Base-by-base conservation (phyloP, 73 alveolate genomes). In the Symbiodinium pilosum region DNA sequence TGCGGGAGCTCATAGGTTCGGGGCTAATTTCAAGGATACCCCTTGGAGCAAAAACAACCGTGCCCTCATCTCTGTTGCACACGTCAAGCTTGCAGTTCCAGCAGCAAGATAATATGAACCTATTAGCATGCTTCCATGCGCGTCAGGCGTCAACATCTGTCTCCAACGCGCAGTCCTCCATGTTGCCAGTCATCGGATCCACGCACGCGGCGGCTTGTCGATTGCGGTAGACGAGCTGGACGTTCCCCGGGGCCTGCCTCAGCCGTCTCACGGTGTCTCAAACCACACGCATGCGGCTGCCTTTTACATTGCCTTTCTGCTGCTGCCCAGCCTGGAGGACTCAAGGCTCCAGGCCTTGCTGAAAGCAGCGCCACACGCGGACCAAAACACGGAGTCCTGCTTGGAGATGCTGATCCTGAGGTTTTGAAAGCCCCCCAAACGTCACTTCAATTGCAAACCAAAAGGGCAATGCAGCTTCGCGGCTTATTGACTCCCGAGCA, bases 141-240 rank as follows among this genome's bases (percentile, higher is more conserved):
- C 24, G 81, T 38, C 20, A 64, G 81, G 81, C 30, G 81, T 81
- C 56, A 26, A 81, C 56, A 28, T 81, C 59, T 34, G 54, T 81
- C 88, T 81, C 88, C 56, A 42, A 39, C 52, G 88, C 88, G 11
- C 88, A 81, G 51, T 81, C 88, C 38, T 38, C 64, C 51, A 81
- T 39, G 24, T 39, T 81, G 88, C 59, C 88, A 40, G 88, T 40
- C 88, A 81, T 81, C 54, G 88, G 51, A 36, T 81, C 38, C 34
- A 38, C 88, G 24, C 88, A 40, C 16, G 88, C 59, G 85, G 59
- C 88, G 26, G 38, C 26, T 40, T 81, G 38, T 26, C 88, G 52
- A 6, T 28, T 36, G 7, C 88, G 88, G 38, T 81, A 38, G 26
- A 81, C 88, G 14, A 81, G 88, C 56, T 81, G 88, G 56, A 39